Evolutionary conservation across 305 asterid species (phyloP), one percentile per base, ranked within the genome.

Genomic region (Plantago coronopus): DNA sequence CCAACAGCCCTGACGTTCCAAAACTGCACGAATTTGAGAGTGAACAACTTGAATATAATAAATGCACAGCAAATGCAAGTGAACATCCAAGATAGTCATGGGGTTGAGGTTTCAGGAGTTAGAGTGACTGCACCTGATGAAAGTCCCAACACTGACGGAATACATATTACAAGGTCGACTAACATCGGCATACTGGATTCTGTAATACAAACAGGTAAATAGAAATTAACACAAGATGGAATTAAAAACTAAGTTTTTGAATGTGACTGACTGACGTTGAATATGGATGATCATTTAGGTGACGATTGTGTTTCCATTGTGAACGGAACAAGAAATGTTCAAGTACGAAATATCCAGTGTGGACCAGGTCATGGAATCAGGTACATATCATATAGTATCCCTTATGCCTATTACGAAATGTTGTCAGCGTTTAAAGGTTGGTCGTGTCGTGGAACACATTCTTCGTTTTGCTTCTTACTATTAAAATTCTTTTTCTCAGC

Each of bases 331-430:
- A 78, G 74, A 62, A 72, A 72, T 65, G 76, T 93, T 56, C 65
- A 64, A 61, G 87, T 81, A 48, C 75, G 66, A 38, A 76, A 75
- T 48, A 82, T 89, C 54, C 66, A 59, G 34, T 93, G 99, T 72
- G 97, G 97, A 59, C 97, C 97, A 1, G 97, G 99, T 38, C 99
- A 93, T 64, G 99, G 99, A 74, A 93, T 93, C 65, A 93, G 99
- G 99, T 91, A 67, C 10, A 18, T 42, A 18, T 23, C n/a, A n/a
- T n/a, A n/a, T n/a, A n/a, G n/a, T n/a, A n/a, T n/a, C n/a, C n/a
- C n/a, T n/a, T n/a, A n/a, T n/a, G n/a, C n/a, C n/a, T n/a, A n/a
- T n/a, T n/a, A n/a, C n/a, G n/a, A n/a, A n/a, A n/a, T n/a, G n/a
- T n/a, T n/a, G n/a, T n/a, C n/a, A n/a, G n/a, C n/a, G n/a, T n/a